Evolutionary conservation across 2,329 filamentous ascomycete genomes (phyloP).

Genomic region (Exophiala spinifera): DNA sequence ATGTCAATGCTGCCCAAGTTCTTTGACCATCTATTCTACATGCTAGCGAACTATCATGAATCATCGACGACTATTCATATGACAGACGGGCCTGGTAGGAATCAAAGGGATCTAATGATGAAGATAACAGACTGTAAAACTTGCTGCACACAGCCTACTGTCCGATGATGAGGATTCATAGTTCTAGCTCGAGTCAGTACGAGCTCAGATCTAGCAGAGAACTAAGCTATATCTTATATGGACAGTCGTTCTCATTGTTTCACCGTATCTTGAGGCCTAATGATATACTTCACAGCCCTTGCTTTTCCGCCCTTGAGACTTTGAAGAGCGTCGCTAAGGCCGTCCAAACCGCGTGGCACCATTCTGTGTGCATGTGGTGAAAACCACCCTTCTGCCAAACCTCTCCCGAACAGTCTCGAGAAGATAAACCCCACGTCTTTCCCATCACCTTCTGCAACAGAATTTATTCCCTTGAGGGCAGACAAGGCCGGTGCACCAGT

Average conservation of each 20-base stretch:
- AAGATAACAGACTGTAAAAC: neutral
- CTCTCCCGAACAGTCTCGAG: constrained; percentile 44
- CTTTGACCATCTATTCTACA: constrained; percentile 11
- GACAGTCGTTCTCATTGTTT: no score
- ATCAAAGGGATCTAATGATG: constrained; percentile 30
- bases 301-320: constrained; percentile 59
- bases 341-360: constrained; percentile 52
- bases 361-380: constrained; percentile 50
- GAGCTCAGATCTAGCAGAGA: no score
- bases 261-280: constrained; percentile 32
- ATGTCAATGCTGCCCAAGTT: neutral
- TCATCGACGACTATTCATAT: constrained; percentile 3
- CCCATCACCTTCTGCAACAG: constrained; percentile 27
- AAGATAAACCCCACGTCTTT: constrained; percentile 45
- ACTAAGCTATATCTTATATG: no score
- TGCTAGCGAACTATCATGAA: constrained; percentile 19
- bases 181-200: no score
- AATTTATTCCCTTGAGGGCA: neutral
- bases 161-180: no score
- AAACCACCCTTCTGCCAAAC: constrained; percentile 49
- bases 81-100: constrained; percentile 1
- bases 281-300: constrained; percentile 63
- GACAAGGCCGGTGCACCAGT: neutral
- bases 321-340: constrained; percentile 51
- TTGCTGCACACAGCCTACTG: no score